Base-by-base conservation (phyloP, 345 rosid genomes). In the Aegle marmelos region DNA sequence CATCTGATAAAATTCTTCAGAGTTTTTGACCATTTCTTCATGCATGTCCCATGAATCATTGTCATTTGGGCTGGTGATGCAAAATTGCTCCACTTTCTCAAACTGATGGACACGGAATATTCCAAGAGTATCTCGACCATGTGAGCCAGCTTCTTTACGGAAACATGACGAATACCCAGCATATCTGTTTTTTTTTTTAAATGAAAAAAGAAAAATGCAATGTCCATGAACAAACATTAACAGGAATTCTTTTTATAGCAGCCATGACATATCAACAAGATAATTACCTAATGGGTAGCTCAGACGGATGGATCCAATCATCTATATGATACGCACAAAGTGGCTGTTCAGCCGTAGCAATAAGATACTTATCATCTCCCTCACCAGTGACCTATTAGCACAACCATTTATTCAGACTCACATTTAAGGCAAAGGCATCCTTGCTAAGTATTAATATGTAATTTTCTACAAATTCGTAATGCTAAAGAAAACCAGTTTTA, bases 51-150 rank as follows among this genome's bases (percentile, higher is more conserved):
- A 96, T 1, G 99, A 96, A 22, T 89, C 92, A 64, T 89, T 89
- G 45, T 86, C 97, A 79, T 87, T 92, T 30, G 99, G 99, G 80
- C 93, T 79, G 30, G 99, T 94, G 70, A 94, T 67, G 87, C 98
- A 96, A 67, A 96, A 94, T 82, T 94, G 99, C 83, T 96, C 99
- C 60, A 96, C 88, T 78, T 96, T 96, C 90, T 96, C 99, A 87
- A 96, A 94, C 79, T 96, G 99, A 85, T 96, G 98, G 85, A 96
- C 98, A 65, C 99, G 90, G 87, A 96, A 96, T 76, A 96, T 94
- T 77, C 98, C 99, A 73, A 96, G 85, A 34, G 97, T 92, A 73
- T 96, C 98, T 76, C 97, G 93, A 72, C 99, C 99, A 69, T 96
- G 99, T 25, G 99, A 85, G 80, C 98, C 98, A 79, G 99, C 99